Percentiles rank a stretch among this genome's conserved stretches.
Conservation (phyloP, 2,329 filamentous ascomycete genomes). For the Parascedosporium putredinis region DNA sequence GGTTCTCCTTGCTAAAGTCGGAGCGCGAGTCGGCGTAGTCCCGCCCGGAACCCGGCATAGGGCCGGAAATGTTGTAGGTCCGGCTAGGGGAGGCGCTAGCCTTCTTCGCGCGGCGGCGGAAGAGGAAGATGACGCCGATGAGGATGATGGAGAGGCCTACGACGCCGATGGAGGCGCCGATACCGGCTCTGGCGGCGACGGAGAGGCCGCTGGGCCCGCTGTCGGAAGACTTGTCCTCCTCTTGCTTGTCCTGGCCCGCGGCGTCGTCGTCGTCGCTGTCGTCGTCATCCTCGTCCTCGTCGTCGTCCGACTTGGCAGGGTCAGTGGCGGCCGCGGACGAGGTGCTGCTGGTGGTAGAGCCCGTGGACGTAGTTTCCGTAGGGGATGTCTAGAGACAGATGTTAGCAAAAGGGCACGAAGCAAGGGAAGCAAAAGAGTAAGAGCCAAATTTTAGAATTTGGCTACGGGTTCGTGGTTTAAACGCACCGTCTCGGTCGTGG, state of each 20-base stretch:
- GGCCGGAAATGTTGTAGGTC: conserved; percentile 35
- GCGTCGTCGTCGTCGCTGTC: background rate
- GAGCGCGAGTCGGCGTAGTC: conserved; percentile 12
- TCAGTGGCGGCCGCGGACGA: background rate
- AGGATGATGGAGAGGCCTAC: conserved; percentile 29
- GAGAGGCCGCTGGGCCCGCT: conserved; percentile 22
- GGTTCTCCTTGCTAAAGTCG: conserved; percentile 8
- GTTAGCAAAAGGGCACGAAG: too few relatives aligned
- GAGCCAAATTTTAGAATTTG: too few relatives aligned
- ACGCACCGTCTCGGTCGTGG: background rate
- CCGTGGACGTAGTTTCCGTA: background rate
- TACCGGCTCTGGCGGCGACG: conserved; percentile 35
- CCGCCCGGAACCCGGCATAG: conserved; percentile 35
- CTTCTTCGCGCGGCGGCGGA: conserved; percentile 19
- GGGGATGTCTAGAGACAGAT: background rate
- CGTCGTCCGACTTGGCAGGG: conserved; percentile 3
- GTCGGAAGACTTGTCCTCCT: background rate
- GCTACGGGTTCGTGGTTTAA: background rate
- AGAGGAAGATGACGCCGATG: conserved; percentile 27
- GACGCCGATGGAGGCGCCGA: conserved; percentile 35
- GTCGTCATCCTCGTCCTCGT: conserved; percentile 6
- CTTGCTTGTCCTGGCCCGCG: conserved; percentile 3
- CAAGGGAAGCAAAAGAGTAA: too few relatives aligned
- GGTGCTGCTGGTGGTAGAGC: conserved; percentile 3
- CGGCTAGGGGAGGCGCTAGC: background rate